A percentile compares a stretch with the other conserved stretches of the same genome.
These are phyloP conservation scores for Tetrastigma voinierianum DNA, from an alignment of 164 flowering plant species.

Conservation along the genomic window DNA sequence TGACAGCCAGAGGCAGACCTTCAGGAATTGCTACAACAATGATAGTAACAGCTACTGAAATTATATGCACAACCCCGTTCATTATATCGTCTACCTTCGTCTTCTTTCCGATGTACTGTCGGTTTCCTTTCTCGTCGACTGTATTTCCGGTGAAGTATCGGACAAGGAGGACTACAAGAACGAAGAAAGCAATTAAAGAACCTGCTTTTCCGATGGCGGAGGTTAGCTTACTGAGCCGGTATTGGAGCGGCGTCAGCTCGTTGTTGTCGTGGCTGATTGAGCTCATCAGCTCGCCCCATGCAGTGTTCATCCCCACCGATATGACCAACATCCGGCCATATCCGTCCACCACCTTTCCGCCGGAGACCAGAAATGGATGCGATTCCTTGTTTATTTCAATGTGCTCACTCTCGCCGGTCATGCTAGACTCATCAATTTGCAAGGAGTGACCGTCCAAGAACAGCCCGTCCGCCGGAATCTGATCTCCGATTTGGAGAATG, in stretches of 20 bases:
- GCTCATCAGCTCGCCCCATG: not conserved
- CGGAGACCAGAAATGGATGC: not conserved
- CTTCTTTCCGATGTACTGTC: not conserved
- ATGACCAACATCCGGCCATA: not conserved
- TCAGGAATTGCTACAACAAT: no score
- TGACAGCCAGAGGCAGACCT: no score
- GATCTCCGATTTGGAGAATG: no score
- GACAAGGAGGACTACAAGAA: not conserved
- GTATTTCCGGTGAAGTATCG: no score
- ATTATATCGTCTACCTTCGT: not conserved
- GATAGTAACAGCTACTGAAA: not conserved
- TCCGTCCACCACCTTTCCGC: not conserved
- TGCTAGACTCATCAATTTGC: not conserved
- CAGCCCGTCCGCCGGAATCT: no score
- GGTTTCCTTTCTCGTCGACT: not conserved
- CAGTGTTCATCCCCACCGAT: not conserved
- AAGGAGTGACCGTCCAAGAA: no score
- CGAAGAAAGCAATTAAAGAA: not conserved
- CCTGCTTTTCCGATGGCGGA: not conserved
- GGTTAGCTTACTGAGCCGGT: not conserved
- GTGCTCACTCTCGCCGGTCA: not conserved
- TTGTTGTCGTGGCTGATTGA: not conserved
- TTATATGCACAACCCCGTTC: not conserved
- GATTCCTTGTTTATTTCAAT: not conserved
- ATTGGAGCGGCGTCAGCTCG: not conserved